Evolutionary conservation across 2,329 filamentous ascomycete species (phyloP).

Genomic region (Cercospora brassicicola): DNA sequence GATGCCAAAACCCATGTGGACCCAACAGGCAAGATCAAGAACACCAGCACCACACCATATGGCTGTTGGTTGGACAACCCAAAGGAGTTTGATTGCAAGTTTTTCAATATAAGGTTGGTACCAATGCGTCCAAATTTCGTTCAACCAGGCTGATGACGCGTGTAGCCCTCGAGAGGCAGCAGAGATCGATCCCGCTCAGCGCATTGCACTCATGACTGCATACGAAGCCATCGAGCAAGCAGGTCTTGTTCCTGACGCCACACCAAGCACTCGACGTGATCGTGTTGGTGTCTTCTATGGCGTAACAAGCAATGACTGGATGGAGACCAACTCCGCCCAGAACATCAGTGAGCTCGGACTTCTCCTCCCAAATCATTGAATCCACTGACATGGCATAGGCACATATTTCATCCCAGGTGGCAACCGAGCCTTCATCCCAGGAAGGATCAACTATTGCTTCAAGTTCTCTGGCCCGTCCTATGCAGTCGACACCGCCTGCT

Average conservation of each 20-base stretch:
- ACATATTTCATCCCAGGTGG: not conserved
- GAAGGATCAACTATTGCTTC: not conserved
- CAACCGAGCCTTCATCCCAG: not conserved
- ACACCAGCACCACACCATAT: not conserved
- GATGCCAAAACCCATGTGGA: not conserved
- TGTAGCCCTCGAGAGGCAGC: not conserved
- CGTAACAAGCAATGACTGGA: conserved; percentile 17
- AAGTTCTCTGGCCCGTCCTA: not conserved
- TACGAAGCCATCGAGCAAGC: not conserved
- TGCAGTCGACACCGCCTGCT: not conserved
- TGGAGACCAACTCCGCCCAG: conserved; percentile 30
- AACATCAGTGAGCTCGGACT: conserved; percentile 4
- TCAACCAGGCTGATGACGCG: too few relatives aligned
- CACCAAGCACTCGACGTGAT: conserved; percentile 2
- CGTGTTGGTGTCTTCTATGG: conserved; percentile 16
- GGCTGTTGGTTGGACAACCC: not conserved
- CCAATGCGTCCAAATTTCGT: too few relatives aligned
- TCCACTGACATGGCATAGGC: not conserved
- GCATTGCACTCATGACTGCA: not conserved
- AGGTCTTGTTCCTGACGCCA: conserved; percentile 2
- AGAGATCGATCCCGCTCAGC: not conserved
- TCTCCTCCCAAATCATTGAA: not conserved
- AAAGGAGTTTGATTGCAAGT: not conserved
- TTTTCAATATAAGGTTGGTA: not conserved
- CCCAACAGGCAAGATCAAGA: not conserved